Base-by-base conservation (phyloP, 208 protist species). In the Wallacemonas sp. region DNA sequence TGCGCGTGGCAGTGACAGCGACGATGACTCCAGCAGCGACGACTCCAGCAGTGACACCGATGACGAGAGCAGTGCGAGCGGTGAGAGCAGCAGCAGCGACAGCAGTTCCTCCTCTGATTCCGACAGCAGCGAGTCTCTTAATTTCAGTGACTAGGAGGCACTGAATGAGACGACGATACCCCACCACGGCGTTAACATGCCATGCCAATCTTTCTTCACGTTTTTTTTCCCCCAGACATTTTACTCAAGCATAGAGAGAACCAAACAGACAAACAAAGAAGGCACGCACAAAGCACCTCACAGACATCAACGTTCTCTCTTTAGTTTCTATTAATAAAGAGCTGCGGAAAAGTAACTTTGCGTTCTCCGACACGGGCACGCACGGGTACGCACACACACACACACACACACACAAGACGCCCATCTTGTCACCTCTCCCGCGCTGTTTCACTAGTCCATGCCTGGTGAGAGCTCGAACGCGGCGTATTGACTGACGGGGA, bases 141-240 rank as follows among this genome's bases (percentile, higher is more conserved):
- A 76, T 62, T 87, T 87, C 54, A 87, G 81, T 49, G 81, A 87
- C 33, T 87, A 73, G 64, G n/a, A n/a, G n/a, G n/a, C n/a, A n/a
- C n/a, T n/a, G n/a, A n/a, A n/a, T n/a, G n/a, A n/a, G n/a, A n/a
- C n/a, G n/a, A n/a, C n/a, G n/a, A n/a, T n/a, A n/a, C n/a, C n/a
- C n/a, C n/a, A n/a, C n/a, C n/a, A n/a, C n/a, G n/a, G n/a, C n/a
- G n/a, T n/a, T n/a, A n/a, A n/a, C n/a, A n/a, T n/a, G n/a, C n/a
- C n/a, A n/a, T n/a, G n/a, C n/a, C 42, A 48, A 3, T 48, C 42
- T 23, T 48, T 48, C 5, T 23, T 22, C 42, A 48, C 42, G 18
- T 48, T 18, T 18, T 48, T 7, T 23, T 48, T 12, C 12, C 36
- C 12, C 36, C 36, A 4, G 36, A 12, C 36, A n/a, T n/a, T n/a